Conservation (phyloP, 768 basidiomycete species). For the Naganishia friedmannii region DNA sequence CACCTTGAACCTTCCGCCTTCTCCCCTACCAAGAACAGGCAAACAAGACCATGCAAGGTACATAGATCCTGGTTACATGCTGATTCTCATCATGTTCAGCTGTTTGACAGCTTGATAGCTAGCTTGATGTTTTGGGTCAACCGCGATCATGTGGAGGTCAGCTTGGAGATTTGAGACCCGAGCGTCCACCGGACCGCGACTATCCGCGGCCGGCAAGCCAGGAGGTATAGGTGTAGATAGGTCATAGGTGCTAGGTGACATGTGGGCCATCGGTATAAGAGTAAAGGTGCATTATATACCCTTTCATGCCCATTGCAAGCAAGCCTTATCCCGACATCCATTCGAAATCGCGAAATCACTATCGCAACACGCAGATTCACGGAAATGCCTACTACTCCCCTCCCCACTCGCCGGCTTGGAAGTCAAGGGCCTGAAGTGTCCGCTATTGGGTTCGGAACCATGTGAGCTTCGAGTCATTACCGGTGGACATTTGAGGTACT, state of each 20-base stretch:
- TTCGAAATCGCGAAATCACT: no score
- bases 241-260: no score
- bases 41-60: no score
- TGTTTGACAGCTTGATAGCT: no score
- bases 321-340: neutral
- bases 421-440: conserved; percentile 29
- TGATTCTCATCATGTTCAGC: no score
- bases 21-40: no score
- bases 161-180: conserved; percentile 9
- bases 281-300: neutral
- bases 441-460: conserved; percentile 31
- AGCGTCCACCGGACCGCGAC: conserved; percentile 6
- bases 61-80: no score
- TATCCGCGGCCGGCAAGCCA: conserved; percentile 12
- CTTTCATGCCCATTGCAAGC: neutral
- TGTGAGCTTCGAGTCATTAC: neutral
- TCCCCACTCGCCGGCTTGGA: conserved; percentile 32
- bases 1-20: no score
- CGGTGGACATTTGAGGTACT: no score
- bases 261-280: neutral
- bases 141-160: neutral
- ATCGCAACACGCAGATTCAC: no score
- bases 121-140: no score
- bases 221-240: neutral
- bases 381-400: conserved; percentile 18